Conservation (phyloP, 108 stramenopile genomes). For the Fragilariopsis cylindrus region DNA sequence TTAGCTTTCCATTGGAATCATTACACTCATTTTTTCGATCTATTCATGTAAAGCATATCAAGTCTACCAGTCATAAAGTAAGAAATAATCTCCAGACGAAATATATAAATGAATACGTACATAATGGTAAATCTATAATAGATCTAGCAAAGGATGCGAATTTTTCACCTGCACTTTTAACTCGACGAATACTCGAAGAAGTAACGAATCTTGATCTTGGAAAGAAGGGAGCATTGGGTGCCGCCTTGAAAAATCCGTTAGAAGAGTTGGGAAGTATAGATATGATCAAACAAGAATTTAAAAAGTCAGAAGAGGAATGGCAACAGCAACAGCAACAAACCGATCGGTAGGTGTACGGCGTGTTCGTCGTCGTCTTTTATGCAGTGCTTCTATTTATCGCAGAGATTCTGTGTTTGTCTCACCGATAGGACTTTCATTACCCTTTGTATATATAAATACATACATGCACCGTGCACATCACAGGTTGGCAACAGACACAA, state of each 20-base stretch:
- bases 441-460: too few relatives aligned
- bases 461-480: too few relatives aligned
- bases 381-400: too few relatives aligned
- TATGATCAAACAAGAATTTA: conserved; percentile 46
- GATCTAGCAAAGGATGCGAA: conserved; percentile 54
- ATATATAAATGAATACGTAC: conserved; percentile 42
- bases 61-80: conserved; percentile 43
- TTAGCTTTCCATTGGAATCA: conserved; percentile 63
- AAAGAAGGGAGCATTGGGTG: conserved; percentile 53
- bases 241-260: conserved; percentile 63
- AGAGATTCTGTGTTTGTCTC: too few relatives aligned
- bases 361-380: too few relatives aligned
- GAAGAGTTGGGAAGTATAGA: conserved; percentile 35
- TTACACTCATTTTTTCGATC: conserved; percentile 70
- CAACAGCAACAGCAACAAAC: neutral
- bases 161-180: conserved; percentile 66
- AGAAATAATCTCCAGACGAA: conserved; percentile 19
- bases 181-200: conserved; percentile 69
- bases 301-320: conserved; percentile 48
- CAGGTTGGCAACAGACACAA: too few relatives aligned
- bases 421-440: too few relatives aligned
- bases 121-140: conserved; percentile 53
- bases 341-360: neutral
- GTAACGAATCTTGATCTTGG: conserved; percentile 27
- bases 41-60: conserved; percentile 60